Conservation (phyloP, 495 filamentous ascomycete genomes). For the Aspergillus sparsus region DNA sequence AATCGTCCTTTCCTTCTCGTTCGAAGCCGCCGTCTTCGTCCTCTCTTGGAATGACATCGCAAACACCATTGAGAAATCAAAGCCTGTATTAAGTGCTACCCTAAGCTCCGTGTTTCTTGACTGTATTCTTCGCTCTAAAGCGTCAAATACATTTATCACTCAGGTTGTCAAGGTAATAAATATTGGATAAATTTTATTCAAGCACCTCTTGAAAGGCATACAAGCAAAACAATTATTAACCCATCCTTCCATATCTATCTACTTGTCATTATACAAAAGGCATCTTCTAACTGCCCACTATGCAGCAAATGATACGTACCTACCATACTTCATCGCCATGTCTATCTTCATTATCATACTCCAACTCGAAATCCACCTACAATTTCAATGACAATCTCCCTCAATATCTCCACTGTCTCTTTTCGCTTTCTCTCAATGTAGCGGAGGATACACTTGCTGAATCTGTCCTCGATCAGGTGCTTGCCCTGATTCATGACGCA, state of each 20-base stretch:
- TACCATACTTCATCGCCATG: constrained; percentile 11
- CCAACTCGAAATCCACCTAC: constrained; percentile 1
- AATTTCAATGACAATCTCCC: constrained; percentile 49
- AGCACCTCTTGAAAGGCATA: neutral
- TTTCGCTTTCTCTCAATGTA: constrained; percentile 58
- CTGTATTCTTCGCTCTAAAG: constrained; percentile 56
- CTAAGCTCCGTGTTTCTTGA: constrained; percentile 49
- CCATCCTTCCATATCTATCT: neutral
- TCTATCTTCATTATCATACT: constrained; percentile 9
- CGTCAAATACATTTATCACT: constrained; percentile 42
- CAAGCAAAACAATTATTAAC: neutral
- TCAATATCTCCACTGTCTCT: constrained; percentile 72
- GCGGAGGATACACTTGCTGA: constrained; percentile 27
- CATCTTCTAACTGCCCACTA: neutral
- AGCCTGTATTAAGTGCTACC: constrained; percentile 9
- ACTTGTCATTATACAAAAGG: neutral
- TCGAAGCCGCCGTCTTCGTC: constrained; percentile 70
- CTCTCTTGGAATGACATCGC: constrained; percentile 68
- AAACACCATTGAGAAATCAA: constrained; percentile 57
- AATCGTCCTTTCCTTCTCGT: constrained; percentile 67
- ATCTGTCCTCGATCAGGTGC: constrained; percentile 49
- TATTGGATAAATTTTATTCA: too few species aligned
- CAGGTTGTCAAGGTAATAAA: constrained; percentile 34
- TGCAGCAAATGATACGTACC: constrained; percentile 23
- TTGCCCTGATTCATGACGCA: constrained; percentile 18